Base-by-base conservation (phyloP, 2,329 filamentous ascomycete species). In the Microsporum audouinii region DNA sequence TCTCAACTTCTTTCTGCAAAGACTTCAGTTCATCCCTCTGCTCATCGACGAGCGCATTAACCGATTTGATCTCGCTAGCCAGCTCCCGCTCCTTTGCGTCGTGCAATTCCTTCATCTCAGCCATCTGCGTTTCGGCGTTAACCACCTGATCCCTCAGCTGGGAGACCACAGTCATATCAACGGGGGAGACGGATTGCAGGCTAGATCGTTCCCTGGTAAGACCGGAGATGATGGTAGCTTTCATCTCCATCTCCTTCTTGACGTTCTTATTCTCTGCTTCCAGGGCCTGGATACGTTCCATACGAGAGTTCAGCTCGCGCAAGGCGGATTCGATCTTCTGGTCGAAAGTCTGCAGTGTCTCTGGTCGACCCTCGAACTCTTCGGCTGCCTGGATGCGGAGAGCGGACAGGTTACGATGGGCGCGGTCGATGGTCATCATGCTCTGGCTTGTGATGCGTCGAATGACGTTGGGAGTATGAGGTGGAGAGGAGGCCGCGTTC, bases 171-270 rank as follows among this genome's bases (percentile, higher is more conserved):
- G 89, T 91, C 71, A 96, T 95, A 70, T 99, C 94, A 70, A 96
- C 86, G 5, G 91, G 88, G 29, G 88, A 88, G 1, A 81, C 80
- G 72, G 80, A 82, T 71, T 92, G 90, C 76, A 96, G 81, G 75
- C 91, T 96, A 2, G 90, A 92, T 62, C 95, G 82, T 74, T 99
- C 95, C 60, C 94, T 87, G 2, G 94, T 95, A 65, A 99, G 80
- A 5, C 94, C 94, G 34, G 90, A 89, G 67, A 99, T 97, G 70
- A 99, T 91, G 34, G 89, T 89, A 79, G 92, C 91, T 82, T 99
- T 99, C 64, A 84, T 86, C 71, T 99, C 94, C 87, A 97, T 95
- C 73, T 99, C 94, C 77, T 91, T 96, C 78, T 89, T 94, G 27
- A 91, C 84, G 2, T 84, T 86, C 31, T 85, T 79, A 61, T 96